phyloP scores from a whole-genome alignment of 139 green algal genomes.

The Pleodorina starrii region DNA sequence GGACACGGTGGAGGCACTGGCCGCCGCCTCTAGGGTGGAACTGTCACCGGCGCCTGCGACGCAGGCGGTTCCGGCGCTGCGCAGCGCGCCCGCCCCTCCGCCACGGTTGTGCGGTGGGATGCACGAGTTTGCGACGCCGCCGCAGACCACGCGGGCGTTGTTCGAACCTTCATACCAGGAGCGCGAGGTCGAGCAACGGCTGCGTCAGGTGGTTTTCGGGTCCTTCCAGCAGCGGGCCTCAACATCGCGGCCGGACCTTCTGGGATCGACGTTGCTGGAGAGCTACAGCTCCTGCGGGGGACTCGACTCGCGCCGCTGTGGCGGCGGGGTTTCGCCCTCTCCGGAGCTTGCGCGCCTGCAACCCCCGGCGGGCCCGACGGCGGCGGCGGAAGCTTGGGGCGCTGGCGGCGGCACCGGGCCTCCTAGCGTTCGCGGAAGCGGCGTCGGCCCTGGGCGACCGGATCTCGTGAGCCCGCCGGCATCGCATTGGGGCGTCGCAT shows the following conservation, averaged over 20 bases:
- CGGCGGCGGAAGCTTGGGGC: neutral
- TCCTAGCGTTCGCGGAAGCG: no score
- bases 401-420: neutral
- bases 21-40: no score
- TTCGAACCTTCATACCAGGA: constrained; percentile 7
- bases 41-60: no score
- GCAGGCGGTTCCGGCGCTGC: no score
- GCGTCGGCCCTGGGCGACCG: no score
- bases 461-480: no score
- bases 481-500: no score
- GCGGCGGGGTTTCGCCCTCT: neutral
- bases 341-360: neutral
- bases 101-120: no score
- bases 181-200: constrained; percentile 26
- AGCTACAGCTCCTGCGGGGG: neutral
- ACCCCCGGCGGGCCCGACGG: no score
- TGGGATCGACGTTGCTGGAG: no score
- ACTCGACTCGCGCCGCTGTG: neutral
- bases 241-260: no score
- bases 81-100: neutral
- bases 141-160: neutral
- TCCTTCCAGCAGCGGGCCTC: neutral
- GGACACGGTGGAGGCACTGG: no score
- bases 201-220: constrained; percentile 19
- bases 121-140: neutral